A percentile compares a stretch with the other conserved stretches of the same genome.
Evolutionary conservation across 1,284 basidiomycete species (phyloP).

Genomic region (Rhodofomes roseus): DNA sequence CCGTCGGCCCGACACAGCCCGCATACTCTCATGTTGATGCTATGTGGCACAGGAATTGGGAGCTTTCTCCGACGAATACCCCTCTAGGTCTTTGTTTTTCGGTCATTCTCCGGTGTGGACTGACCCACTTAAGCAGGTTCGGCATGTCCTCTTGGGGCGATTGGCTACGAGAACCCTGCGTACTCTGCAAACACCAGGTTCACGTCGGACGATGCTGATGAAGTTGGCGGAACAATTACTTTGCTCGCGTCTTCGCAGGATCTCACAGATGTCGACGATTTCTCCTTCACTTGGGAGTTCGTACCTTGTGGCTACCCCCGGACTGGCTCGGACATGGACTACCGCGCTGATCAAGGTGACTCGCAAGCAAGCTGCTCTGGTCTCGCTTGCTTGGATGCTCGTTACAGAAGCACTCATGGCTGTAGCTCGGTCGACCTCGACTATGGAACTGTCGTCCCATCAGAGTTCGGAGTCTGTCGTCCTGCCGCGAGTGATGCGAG

Average conservation of each 20-base stretch:
- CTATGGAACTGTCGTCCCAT: constrained; percentile 5
- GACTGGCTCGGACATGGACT: not conserved
- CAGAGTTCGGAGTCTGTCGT: constrained; percentile 10
- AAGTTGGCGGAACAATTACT: not conserved
- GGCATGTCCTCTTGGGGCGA: not conserved
- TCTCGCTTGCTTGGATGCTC: not conserved
- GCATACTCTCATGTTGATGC: not conserved
- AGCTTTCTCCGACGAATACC: constrained; percentile 13
- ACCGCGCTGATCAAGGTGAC: not conserved
- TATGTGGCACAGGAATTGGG: constrained; percentile 37
- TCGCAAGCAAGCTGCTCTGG: not conserved
- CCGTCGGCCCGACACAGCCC: not conserved
- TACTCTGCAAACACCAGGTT: not conserved
- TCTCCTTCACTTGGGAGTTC: constrained; percentile 7
- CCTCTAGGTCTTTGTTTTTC: constrained; percentile 11
- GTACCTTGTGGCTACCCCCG: not conserved
- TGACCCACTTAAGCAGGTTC: not conserved
- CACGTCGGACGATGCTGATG: not conserved
- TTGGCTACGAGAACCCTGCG: not conserved
- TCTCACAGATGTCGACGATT: constrained; percentile 1
- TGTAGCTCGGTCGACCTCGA: not conserved
- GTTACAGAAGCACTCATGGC: not conserved
- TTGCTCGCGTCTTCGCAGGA: not conserved
- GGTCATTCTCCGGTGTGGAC: not conserved
- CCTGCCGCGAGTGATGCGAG: not conserved